Conservation (phyloP, 352 stramenopile species). For the Phytophthora cajani region DNA sequence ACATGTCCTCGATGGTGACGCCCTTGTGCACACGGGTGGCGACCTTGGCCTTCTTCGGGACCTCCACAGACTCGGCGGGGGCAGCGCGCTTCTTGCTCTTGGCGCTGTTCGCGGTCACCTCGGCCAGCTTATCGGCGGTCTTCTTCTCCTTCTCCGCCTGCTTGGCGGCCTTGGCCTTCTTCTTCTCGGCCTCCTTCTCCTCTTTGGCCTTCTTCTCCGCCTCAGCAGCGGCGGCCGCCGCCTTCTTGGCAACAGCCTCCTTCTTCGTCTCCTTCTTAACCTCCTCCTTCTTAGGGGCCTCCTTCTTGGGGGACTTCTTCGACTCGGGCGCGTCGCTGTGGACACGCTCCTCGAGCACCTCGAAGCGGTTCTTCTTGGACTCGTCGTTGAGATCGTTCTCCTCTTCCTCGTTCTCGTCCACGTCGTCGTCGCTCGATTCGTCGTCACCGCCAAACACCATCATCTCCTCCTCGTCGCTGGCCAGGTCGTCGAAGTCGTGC, state of each 20-base stretch:
- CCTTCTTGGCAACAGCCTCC: constrained; percentile 42
- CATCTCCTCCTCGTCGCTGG: constrained; percentile 62
- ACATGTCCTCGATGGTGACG: constrained; percentile 82
- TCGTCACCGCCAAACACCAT: constrained; percentile 64
- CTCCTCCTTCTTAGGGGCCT: constrained; percentile 38
- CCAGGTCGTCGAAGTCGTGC: constrained; percentile 55
- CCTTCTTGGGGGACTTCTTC: constrained; percentile 49
- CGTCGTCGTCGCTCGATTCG: constrained; percentile 45
- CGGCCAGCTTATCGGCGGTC: constrained; percentile 58
- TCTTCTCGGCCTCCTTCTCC: constrained; percentile 41
- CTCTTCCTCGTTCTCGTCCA: constrained; percentile 34
- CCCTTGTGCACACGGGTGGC: constrained; percentile 72
- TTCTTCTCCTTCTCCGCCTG: constrained; percentile 56
- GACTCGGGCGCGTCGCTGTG: constrained; percentile 50
- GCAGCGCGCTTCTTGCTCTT: constrained; percentile 77
- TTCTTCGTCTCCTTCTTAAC: constrained; percentile 33
- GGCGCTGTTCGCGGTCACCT: constrained; percentile 42
- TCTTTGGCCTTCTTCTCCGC: constrained; percentile 37
- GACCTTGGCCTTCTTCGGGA: constrained; percentile 83
- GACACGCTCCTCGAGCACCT: constrained; percentile 78
- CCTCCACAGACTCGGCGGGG: constrained; percentile 60
- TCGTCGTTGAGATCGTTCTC: constrained; percentile 57
- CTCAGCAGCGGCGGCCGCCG: constrained; percentile 33
- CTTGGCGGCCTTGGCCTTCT: constrained; percentile 38
- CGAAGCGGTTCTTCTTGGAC: constrained; percentile 59